A percentile compares a stretch with the other conserved stretches of the same genome.
Conservation (phyloP, 176 grass and related monocot species). For the Themeda triandra region DNA sequence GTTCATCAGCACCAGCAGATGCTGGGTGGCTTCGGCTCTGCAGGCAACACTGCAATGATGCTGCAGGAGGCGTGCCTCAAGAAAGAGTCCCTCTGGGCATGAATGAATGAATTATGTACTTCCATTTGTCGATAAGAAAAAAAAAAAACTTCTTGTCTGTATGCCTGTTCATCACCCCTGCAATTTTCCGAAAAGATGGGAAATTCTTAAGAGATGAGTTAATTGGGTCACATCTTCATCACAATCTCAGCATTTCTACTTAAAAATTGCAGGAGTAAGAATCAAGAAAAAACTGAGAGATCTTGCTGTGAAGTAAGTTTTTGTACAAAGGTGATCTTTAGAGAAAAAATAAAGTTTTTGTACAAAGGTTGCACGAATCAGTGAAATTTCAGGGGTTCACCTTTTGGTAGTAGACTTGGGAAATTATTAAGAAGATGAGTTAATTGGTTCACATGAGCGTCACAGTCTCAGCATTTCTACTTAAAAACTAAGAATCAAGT, state of each 20-base stretch:
- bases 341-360: no score
- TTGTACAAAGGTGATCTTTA: neutral
- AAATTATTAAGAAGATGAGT: no score
- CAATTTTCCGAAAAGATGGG: constrained; percentile 9
- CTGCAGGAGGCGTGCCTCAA: constrained; percentile 57
- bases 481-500: no score
- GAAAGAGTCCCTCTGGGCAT: constrained; percentile 67
- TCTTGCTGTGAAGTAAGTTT: neutral
- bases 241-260: neutral
- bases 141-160: neutral
- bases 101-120: neutral
- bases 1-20: neutral
- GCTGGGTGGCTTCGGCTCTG: neutral
- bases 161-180: neutral
- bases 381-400: no score
- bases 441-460: no score
- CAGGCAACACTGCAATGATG: constrained; percentile 1
- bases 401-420: no score
- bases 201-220: constrained; percentile 13
- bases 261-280: neutral
- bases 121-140: neutral
- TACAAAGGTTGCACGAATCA: no score
- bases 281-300: neutral
- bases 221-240: neutral
- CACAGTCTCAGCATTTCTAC: no score